phyloP scores from a whole-genome alignment of 1,284 basidiomycete species.

The Marasmius tenuissimus region DNA sequence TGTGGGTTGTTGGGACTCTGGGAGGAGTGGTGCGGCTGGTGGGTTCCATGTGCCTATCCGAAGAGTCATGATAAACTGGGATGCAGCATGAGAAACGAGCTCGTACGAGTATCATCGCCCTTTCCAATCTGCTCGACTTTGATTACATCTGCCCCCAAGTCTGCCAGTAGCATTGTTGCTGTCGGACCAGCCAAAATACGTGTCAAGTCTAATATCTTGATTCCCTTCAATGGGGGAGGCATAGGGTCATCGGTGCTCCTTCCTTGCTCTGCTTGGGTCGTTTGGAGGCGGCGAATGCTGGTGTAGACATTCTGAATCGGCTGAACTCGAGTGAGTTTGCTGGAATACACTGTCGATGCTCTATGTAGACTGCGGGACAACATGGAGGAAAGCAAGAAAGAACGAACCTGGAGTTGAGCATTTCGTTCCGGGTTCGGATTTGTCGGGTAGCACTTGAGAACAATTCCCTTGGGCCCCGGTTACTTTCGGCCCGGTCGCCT shows the following conservation, averaged over 20 bases:
- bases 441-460: too few species aligned
- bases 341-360: background rate
- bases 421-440: background rate
- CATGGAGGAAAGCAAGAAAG: background rate
- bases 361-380: background rate
- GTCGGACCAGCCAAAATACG: slow-evolving; percentile 90
- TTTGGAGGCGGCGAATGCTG: background rate
- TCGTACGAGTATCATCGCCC: slow-evolving; percentile 88
- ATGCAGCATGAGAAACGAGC: slow-evolving; percentile 16
- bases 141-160: slow-evolving; percentile 89
- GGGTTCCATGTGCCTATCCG: slow-evolving; percentile 77
- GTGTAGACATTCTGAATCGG: background rate
- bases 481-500: background rate
- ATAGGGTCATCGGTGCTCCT: slow-evolving; percentile 32
- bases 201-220: slow-evolving; percentile 85
- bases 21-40: slow-evolving; percentile 65
- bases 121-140: slow-evolving; percentile 81
- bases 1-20: slow-evolving; percentile 46
- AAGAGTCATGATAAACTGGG: slow-evolving; percentile 9
- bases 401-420: background rate
- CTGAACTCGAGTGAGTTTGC: too few species aligned
- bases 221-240: slow-evolving; percentile 75
- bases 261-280: background rate
- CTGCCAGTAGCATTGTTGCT: slow-evolving; percentile 86
- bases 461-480: background rate